Conservation (phyloP, 768 basidiomycete species). For the Psilocybe tampanensis region DNA sequence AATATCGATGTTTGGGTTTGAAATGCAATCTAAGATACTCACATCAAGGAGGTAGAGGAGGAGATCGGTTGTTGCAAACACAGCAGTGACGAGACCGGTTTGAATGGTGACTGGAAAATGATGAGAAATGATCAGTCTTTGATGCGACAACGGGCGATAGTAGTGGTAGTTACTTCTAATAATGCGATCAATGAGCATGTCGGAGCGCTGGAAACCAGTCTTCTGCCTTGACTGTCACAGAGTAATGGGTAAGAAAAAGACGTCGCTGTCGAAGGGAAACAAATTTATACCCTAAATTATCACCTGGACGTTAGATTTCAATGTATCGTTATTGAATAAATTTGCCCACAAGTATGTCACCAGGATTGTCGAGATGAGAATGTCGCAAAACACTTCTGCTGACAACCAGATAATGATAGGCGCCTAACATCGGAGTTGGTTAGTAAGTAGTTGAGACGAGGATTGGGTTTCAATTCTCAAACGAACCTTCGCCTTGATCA, state of each 20-base stretch:
- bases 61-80: conserved; percentile 31
- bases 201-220: conserved; percentile 42
- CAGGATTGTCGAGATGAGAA: conserved; percentile 42
- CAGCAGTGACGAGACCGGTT: conserved; percentile 35
- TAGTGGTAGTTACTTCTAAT: conserved; percentile 31
- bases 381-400: conserved; percentile 39
- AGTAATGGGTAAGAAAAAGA: neutral
- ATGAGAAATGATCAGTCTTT: neutral
- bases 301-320: too few species aligned
- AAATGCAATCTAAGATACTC: conserved; percentile 1
- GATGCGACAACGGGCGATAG: neutral
- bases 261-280: neutral
- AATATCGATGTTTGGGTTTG: neutral
- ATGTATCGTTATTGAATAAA: too few species aligned
- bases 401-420: conserved; percentile 39
- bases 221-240: conserved; percentile 34
- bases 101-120: conserved; percentile 32
- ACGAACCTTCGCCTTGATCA: conserved; percentile 22
- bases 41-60: conserved; percentile 28
- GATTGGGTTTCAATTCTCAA: too few species aligned
- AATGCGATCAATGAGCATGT: conserved; percentile 42
- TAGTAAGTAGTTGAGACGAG: neutral
- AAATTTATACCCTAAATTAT: too few species aligned
- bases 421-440: neutral
- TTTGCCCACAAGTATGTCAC: conserved; percentile 39